Evolutionary conservation across 2,329 filamentous ascomycete species (phyloP), one percentile per base, ranked within the genome.

Genomic region (Colletotrichum noveboracense): DNA sequence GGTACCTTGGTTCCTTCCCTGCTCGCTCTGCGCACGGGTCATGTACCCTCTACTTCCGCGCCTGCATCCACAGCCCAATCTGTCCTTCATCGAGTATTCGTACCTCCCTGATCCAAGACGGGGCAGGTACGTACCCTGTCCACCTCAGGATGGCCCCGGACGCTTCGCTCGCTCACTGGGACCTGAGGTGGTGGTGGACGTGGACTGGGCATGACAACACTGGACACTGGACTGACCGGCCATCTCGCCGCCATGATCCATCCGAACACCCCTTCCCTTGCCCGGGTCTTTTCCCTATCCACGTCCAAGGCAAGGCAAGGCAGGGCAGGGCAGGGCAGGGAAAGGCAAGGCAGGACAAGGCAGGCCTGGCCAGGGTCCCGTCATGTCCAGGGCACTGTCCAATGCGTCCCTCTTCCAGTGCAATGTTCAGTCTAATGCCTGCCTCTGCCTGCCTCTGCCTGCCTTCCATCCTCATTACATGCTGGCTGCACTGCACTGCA

Each of bases 211-310:
- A 30, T 60, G 58, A 61, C 26, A 66, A 66, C n/a, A 14, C 43
- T 48, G 43, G 43, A 55, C 56, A 14, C 43, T 48, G 43, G 43
- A 55, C 56, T 60, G 56, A 30, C 68, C 67, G 60, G 48, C 65
- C 71, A 70, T 73, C 38, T 68, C 71, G 71, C 66, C 68, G 61
- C 43, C 43, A 52, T 70, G 72, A 66, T 71, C 68, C 61, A 71
- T 71, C 72, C 38, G 61, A 74, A 74, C 67, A 55, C 60, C 48
- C 68, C 38, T 75, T 62, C 68, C 68, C 55, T 60, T 10, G n/a
- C 58, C 14, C 28, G 55, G 26, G 55, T 30, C 43, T 52, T 52
- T 52, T 52, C 43, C 43, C 43, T 61, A 21, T 26, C 62, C 62
- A 48, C 34, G 62, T 48, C 16, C 32, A 62, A 38, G 30, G 32